These are phyloP conservation scores for Elsinoe ampelina DNA, from an alignment of 2,329 filamentous ascomycete genomes.

Conservation along the genomic window DNA sequence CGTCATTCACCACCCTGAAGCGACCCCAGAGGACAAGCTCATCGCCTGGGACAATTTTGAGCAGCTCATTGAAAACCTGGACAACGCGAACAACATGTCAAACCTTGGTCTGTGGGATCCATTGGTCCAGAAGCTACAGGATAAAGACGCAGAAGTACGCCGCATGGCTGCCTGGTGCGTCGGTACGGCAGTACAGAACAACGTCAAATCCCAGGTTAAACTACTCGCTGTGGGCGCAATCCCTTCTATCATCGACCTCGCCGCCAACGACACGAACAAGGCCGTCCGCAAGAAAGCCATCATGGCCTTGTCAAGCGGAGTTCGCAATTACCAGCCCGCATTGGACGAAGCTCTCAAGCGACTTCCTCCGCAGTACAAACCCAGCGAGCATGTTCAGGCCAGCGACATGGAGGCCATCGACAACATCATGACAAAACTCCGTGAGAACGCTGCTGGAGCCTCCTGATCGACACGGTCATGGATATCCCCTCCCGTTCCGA, in stretches of 20 bases:
- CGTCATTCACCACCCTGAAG: conserved; percentile 55
- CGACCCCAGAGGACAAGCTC: conserved; percentile 65
- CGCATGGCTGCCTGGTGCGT: conserved; percentile 90
- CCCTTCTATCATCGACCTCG: conserved; percentile 57
- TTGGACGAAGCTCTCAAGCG: conserved; percentile 57
- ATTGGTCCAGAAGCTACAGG: conserved; percentile 59
- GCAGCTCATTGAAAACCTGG: conserved; percentile 80
- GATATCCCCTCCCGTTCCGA: too few species aligned
- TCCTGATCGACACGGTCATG: neutral
- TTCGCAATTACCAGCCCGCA: conserved; percentile 80
- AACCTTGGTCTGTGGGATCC: conserved; percentile 72
- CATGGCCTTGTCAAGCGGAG: conserved; percentile 75
- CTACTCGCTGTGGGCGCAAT: conserved; percentile 56
- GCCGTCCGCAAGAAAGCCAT: conserved; percentile 76
- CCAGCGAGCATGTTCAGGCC: conserved; percentile 57
- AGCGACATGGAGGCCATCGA: conserved; percentile 82
- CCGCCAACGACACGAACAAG: conserved; percentile 48
- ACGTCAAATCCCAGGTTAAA: conserved; percentile 65
- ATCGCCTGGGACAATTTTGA: conserved; percentile 92
- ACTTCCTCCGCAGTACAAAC: conserved; percentile 53
- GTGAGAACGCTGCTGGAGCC: conserved; percentile 20
- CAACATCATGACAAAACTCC: conserved; percentile 25
- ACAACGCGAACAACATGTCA: conserved; percentile 93
- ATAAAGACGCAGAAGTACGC: conserved; percentile 62
- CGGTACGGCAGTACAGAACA: conserved; percentile 94